Base-by-base conservation (phyloP, 2,329 filamentous ascomycete genomes). In the Hypoxylon rubiginosum region DNA sequence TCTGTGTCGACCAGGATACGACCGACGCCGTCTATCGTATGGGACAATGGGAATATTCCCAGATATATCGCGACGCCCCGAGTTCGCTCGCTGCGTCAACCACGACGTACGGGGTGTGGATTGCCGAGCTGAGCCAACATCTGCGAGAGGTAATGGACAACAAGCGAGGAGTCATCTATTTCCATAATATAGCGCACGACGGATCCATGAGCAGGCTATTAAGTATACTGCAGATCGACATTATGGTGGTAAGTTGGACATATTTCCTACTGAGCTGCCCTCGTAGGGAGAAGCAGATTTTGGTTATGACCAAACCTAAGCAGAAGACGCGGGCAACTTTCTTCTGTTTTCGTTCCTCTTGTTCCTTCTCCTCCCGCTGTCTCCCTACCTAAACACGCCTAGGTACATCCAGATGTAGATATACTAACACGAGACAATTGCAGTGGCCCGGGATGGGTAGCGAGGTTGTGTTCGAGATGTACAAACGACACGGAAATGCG, bases 171-270 rank as follows among this genome's bases (percentile, higher is more conserved):
- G 80, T 78, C 0, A 74, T 83, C 1, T 95, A 93, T 75, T 79
- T 88, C 46, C 92, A 96, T 74, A 94, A 95, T 68, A 84, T 96
- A 39, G 92, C 92, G 2, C 92, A 97, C 72, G 93, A 96, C 72
- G 93, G 92, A 2, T 90, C 88, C 3, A 74, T 94, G 6, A 88
- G 90, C 10, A 81, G 88, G 2, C 73, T 95, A 6, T 80, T 96
- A 21, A 87, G 87, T 2, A 84, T 94, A 15, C 75, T 96, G 73
- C 92, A 95, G 79, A 74, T 91, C 1, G 89, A 93, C 21, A 77
- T 83, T 56, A 95, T 95, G 92, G 88, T 93, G 34, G 67, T 70
- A 39, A 66, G 68, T 64, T 5, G 51, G 39, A 17, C 34, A 36
- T 8, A 4, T 19, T 53, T 4, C 43, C n/a, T 43, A 10, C 13